Percentiles rank a stretch among this genome's conserved stretches.
Conservation (phyloP, 2,329 filamentous ascomycete species). For the Rosellinia necatrix region DNA sequence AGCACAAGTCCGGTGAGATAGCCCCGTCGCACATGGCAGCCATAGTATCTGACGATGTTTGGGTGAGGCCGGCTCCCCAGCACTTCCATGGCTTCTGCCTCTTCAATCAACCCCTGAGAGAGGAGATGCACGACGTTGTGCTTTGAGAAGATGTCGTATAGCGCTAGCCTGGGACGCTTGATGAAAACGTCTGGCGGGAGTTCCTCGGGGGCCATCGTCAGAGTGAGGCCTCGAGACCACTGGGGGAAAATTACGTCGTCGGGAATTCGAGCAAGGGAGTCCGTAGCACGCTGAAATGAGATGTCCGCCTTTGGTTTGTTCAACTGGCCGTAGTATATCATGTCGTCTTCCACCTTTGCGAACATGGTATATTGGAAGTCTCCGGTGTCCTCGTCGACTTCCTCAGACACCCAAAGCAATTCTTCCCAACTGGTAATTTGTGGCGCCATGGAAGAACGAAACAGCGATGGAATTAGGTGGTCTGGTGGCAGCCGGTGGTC, state of each 20-base stretch:
- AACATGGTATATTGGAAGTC: constrained; percentile 34
- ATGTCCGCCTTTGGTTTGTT: constrained; percentile 13
- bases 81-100: constrained; percentile 15
- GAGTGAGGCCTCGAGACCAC: not conserved
- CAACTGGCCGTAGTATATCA: constrained; percentile 16
- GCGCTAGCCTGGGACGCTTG: constrained; percentile 11
- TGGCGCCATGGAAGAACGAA: constrained; percentile 11
- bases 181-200: constrained; percentile 7
- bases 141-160: constrained; percentile 14
- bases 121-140: constrained; percentile 14
- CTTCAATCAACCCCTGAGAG: not conserved
- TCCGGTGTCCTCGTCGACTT: constrained; percentile 20
- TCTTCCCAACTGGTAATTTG: constrained; percentile 16
- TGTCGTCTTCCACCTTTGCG: constrained; percentile 30
- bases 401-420: constrained; percentile 17
- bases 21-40: constrained; percentile 11
- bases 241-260: constrained; percentile 11
- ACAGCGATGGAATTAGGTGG: too few species aligned
- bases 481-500: too few species aligned
- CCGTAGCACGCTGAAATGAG: constrained; percentile 4
- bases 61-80: constrained; percentile 5
- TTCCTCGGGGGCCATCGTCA: not conserved
- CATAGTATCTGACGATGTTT: constrained; percentile 17
- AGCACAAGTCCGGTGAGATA: constrained; percentile 14
- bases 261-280: constrained; percentile 8